A percentile compares a stretch with the other conserved stretches of the same genome.
These are phyloP conservation scores for Aureobasidium lini DNA, from an alignment of 2,329 filamentous ascomycete species.

Conservation along the genomic window DNA sequence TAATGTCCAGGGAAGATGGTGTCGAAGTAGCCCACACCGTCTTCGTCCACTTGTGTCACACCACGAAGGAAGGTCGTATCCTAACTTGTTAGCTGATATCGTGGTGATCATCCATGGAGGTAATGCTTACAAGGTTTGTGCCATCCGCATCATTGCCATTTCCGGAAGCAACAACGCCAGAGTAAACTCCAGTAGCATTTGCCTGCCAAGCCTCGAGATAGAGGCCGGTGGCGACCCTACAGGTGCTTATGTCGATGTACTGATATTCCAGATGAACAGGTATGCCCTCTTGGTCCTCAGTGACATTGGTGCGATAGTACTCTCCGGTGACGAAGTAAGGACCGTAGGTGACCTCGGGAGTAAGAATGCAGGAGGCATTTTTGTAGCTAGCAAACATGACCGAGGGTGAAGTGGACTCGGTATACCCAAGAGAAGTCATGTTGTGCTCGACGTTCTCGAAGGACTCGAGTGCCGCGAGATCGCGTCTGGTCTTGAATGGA, in stretches of 20 bases:
- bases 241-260: constrained; percentile 36
- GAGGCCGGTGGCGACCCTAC: constrained; percentile 32
- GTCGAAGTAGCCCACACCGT: constrained; percentile 37
- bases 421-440: constrained; percentile 12
- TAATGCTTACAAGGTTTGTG: constrained; percentile 21
- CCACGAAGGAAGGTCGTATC: constrained; percentile 36
- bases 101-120: too few relatives aligned
- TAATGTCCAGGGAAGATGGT: constrained; percentile 41
- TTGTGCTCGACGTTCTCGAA: constrained; percentile 14
- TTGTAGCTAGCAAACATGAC: constrained; percentile 14
- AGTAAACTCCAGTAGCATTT: constrained; percentile 43
- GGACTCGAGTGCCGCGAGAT: constrained; percentile 10
- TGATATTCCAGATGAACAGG: constrained; percentile 37
- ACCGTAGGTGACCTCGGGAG: constrained; percentile 25
- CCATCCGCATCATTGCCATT: constrained; percentile 29
- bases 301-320: constrained; percentile 34
- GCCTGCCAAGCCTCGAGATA: constrained; percentile 41
- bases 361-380: constrained; percentile 23
- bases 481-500: constrained; percentile 12
- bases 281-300: constrained; percentile 36
- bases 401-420: constrained; percentile 6
- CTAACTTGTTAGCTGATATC: background rate
- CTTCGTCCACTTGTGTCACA: constrained; percentile 32
- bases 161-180: constrained; percentile 30
- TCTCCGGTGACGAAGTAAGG: constrained; percentile 31